phyloP scores from a whole-genome alignment of 2,329 filamentous ascomycete genomes.

The Colletotrichum magnum region DNA sequence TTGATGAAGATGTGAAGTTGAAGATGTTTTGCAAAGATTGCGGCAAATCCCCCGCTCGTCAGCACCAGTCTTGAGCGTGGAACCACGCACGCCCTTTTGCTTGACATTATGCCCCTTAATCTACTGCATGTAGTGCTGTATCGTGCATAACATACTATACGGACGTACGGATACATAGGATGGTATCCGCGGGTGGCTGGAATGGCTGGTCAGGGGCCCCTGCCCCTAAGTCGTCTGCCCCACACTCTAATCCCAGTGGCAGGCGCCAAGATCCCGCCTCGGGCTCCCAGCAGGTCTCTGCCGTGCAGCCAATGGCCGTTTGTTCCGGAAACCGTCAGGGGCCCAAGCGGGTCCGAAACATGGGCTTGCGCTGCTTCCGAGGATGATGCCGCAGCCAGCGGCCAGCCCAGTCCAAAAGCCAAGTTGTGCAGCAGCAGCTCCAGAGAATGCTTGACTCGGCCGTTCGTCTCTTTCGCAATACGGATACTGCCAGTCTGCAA shows the following conservation, averaged over 20 bases:
- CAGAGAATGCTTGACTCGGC: constrained; percentile 25
- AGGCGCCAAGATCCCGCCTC: constrained; percentile 26
- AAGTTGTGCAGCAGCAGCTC: constrained; percentile 10
- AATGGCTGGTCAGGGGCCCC: neutral
- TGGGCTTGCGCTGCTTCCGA: neutral
- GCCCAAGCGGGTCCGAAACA: constrained; percentile 37
- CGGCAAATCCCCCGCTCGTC: too few species aligned
- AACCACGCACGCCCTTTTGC: too few species aligned
- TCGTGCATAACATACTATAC: too few species aligned
- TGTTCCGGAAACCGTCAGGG: constrained; percentile 30
- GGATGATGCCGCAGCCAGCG: constrained; percentile 14
- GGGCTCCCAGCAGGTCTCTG: constrained; percentile 1
- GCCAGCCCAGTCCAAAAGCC: neutral
- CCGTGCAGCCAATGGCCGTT: constrained; percentile 32
- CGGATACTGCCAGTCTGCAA: constrained; percentile 7
- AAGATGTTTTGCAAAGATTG: neutral
- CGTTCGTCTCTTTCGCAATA: constrained; percentile 21
- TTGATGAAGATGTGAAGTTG: neutral
- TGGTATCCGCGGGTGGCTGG: neutral
- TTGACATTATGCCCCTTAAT: too few species aligned
- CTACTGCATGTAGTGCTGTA: too few species aligned
- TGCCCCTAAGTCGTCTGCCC: constrained; percentile 22
- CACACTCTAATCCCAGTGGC: constrained; percentile 26
- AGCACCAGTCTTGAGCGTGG: too few species aligned
- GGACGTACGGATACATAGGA: too few species aligned